Evolutionary conservation across 176 grass and related monocot species (phyloP), one percentile per base, ranked within the genome.

Genomic region (Leersia perrieri): DNA sequence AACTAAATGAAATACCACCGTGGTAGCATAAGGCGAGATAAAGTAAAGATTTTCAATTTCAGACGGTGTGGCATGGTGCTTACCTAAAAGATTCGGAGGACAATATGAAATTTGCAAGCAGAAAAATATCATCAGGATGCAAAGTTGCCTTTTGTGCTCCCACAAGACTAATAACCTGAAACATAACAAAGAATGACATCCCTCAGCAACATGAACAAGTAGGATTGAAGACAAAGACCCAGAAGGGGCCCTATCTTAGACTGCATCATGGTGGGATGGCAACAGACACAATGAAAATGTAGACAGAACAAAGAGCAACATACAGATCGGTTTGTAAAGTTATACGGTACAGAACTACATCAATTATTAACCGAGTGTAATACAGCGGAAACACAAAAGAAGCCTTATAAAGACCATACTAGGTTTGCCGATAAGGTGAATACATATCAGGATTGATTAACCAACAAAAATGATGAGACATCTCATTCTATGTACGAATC

Each of bases 11-110:
- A n/a, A n/a, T n/a, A n/a, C n/a, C n/a, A n/a, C n/a, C n/a, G n/a
- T n/a, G n/a, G n/a, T n/a, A n/a, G n/a, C n/a, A n/a, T n/a, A n/a
- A n/a, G n/a, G n/a, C n/a, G n/a, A n/a, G n/a, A n/a, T n/a, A 67
- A 64, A 53, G n/a, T 70, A 60, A 80, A 35, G 18, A 63, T 63
- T 25, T 72, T 27, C 32, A 25, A 83, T 16, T 78, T 80, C 65
- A 76, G 67, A 63, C 23, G 61, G 32, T 23, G 70, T 77, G 35
- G 65, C 63, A 67, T 67, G 62, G 47, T 73, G 62, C 45, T 73
- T 88, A 99, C 96, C 93, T 99, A 87, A 99, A 99, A 81, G 92
- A 99, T 91, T 93, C 92, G 33, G 90, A 95, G 53, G 93, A 93
- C 33, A 95, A 63, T 79, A 99, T 86, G 75, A 99, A 99, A 81